These are phyloP conservation scores for Gaertneriomyces semiglobifer DNA, from an alignment of 192 early-diverging fungal genomes.

Conservation along the genomic window DNA sequence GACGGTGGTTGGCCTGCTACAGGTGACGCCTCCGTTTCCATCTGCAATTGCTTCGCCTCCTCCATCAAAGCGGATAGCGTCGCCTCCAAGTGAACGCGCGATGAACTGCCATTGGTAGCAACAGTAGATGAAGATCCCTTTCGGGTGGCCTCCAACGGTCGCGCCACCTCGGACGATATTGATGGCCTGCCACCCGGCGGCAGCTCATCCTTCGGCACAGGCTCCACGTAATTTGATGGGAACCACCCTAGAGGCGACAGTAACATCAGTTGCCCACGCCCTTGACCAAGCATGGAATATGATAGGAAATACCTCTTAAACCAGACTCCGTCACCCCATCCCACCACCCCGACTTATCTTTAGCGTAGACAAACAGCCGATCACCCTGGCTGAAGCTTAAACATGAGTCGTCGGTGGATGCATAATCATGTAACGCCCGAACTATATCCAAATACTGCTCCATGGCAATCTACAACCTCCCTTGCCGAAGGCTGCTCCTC, in stretches of 20 bases:
- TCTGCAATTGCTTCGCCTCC: conserved; percentile 23
- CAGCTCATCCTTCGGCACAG: conserved; percentile 18
- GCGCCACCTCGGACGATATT: no score
- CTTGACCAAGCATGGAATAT: background rate
- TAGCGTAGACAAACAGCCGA: conserved; percentile 38
- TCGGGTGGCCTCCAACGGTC: no score
- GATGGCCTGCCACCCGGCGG: conserved; percentile 11
- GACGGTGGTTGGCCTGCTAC: background rate
- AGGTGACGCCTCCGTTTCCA: conserved; percentile 13
- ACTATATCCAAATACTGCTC: conserved; percentile 36
- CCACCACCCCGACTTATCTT: conserved; percentile 47
- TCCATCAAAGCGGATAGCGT: conserved; percentile 26
- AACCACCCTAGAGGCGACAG: conserved; percentile 43
- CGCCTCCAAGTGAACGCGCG: conserved; percentile 16
- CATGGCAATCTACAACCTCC: background rate
- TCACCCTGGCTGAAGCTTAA: conserved; percentile 44
- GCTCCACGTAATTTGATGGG: conserved; percentile 53
- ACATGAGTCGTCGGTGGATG: conserved; percentile 24
- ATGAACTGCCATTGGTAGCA: background rate
- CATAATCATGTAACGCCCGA: conserved; percentile 41
- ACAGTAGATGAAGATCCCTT: no score
- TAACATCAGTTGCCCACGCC: background rate
- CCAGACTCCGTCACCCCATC: conserved; percentile 26
- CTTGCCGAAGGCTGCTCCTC: no score
- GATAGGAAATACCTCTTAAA: background rate